phyloP scores from a whole-genome alignment of 2,329 filamentous ascomycete species.

The Dothistroma septosporum region DNA sequence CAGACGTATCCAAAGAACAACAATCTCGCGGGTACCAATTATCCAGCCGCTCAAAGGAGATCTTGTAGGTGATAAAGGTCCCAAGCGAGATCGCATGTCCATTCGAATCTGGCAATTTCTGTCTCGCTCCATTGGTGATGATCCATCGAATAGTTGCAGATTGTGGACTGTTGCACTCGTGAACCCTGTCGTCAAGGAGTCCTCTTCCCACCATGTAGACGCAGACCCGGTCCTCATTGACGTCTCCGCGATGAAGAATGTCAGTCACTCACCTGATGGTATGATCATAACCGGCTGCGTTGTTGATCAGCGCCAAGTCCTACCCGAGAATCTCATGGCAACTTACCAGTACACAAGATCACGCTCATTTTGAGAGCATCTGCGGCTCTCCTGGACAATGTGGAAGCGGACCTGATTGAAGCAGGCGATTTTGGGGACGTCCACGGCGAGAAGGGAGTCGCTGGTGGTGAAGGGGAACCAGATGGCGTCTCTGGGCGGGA shows the following conservation, averaged over 20 bases:
- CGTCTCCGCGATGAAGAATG: not conserved
- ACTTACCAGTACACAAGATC: slow-evolving; percentile 62
- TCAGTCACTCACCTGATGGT: slow-evolving; percentile 60
- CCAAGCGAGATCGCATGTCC: not conserved
- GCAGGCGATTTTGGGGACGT: not conserved
- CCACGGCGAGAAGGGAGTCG: not conserved
- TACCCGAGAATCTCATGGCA: slow-evolving; percentile 10
- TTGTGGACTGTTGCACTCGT: not conserved
- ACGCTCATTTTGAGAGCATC: slow-evolving; percentile 52
- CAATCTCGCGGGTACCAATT: too few relatives aligned
- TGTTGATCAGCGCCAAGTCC: slow-evolving; percentile 4
- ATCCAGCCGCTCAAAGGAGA: not conserved
- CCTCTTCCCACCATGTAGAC: not conserved
- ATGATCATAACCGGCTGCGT: slow-evolving; percentile 65
- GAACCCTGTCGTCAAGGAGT: not conserved
- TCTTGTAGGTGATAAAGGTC: not conserved
- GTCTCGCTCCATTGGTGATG: not conserved
- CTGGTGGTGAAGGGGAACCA: not conserved
- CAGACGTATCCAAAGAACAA: too few relatives aligned
- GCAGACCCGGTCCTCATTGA: not conserved
- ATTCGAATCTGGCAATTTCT: not conserved
- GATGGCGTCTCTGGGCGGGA: not conserved
- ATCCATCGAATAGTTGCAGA: not conserved
- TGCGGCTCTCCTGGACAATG: not conserved
- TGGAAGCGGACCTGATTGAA: not conserved